Evolutionary conservation across 768 basidiomycete genomes (phyloP).

Genomic region (Hygrophorus russula): DNA sequence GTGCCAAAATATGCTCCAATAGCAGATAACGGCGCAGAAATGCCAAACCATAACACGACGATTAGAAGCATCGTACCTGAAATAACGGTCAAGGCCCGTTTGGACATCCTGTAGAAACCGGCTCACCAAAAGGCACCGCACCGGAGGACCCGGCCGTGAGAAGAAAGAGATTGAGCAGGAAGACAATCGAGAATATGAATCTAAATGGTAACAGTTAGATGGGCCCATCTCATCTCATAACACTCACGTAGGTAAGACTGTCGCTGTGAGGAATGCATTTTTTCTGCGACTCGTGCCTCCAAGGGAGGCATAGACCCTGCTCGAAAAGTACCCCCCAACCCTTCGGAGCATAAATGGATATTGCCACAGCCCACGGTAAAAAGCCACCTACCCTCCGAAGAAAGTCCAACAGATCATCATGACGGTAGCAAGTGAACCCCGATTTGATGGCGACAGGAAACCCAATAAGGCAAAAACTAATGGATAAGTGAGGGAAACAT

Average conservation of each 20-base stretch:
- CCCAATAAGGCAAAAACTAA: conserved; percentile 85
- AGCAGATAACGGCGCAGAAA: conserved; percentile 82
- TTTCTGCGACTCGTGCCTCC: conserved; percentile 70
- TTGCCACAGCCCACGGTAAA: not conserved
- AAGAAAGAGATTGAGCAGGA: conserved; percentile 87
- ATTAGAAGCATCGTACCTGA: conserved; percentile 78
- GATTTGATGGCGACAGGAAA: conserved; percentile 91
- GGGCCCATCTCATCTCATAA: not conserved
- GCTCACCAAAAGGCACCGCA: conserved; percentile 85
- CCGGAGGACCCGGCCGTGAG: conserved; percentile 81
- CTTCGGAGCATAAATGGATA: conserved; percentile 24
- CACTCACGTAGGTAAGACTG: conserved; percentile 74
- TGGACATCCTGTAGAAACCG: no score
- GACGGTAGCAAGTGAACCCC: conserved; percentile 87
- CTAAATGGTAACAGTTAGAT: conserved; percentile 24
- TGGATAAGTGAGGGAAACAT: conserved; percentile 5
- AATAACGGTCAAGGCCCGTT: not conserved
- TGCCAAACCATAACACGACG: conserved; percentile 84
- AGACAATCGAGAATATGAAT: conserved; percentile 73
- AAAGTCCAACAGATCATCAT: conserved; percentile 94
- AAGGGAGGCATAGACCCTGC: conserved; percentile 69
- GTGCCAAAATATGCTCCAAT: conserved; percentile 81
- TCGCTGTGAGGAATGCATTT: conserved; percentile 82
- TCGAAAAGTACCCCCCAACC: conserved; percentile 82
- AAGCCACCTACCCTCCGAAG: conserved; percentile 60